Evolutionary conservation across 768 basidiomycete species (phyloP).

Genomic region (Trametes punicea): DNA sequence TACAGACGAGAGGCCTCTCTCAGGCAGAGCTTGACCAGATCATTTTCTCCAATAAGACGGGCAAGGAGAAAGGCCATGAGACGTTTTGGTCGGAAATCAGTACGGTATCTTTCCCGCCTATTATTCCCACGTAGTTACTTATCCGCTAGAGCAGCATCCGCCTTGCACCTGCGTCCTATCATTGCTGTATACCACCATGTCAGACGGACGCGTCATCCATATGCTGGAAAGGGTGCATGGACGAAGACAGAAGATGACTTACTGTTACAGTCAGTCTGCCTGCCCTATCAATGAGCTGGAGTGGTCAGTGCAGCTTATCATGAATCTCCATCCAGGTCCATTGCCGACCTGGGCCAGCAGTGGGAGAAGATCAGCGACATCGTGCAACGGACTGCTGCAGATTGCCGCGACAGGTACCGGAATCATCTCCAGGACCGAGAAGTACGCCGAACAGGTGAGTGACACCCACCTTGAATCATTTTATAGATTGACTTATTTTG

Average conservation of each 20-base stretch:
- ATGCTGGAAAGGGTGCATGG: constrained; percentile 72
- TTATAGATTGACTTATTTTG: no score
- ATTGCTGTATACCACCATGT: constrained; percentile 84
- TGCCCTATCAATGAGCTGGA: not conserved
- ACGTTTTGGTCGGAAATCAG: constrained; percentile 83
- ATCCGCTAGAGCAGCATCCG: constrained; percentile 46
- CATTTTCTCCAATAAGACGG: constrained; percentile 66
- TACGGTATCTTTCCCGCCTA: constrained; percentile 33
- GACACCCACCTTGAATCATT: not conserved
- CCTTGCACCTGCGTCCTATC: constrained; percentile 73
- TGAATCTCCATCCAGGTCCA: constrained; percentile 48
- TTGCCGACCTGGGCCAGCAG: constrained; percentile 64
- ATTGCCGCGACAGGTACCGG: constrained; percentile 83
- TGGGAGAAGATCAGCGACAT: constrained; percentile 75
- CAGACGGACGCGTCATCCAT: constrained; percentile 64
- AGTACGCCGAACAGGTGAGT: constrained; percentile 53
- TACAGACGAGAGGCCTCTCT: constrained; percentile 49
- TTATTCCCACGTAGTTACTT: not conserved
- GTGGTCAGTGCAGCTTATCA: no score
- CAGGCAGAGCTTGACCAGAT: constrained; percentile 56
- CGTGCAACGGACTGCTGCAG: constrained; percentile 73
- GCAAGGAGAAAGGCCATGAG: constrained; percentile 55
- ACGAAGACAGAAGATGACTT: constrained; percentile 56
- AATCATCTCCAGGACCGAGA: constrained; percentile 75
- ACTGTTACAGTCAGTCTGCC: constrained; percentile 55